Evolutionary conservation across 2,329 filamentous ascomycete genomes (phyloP).

Genomic region (Colletotrichum truncatum): DNA sequence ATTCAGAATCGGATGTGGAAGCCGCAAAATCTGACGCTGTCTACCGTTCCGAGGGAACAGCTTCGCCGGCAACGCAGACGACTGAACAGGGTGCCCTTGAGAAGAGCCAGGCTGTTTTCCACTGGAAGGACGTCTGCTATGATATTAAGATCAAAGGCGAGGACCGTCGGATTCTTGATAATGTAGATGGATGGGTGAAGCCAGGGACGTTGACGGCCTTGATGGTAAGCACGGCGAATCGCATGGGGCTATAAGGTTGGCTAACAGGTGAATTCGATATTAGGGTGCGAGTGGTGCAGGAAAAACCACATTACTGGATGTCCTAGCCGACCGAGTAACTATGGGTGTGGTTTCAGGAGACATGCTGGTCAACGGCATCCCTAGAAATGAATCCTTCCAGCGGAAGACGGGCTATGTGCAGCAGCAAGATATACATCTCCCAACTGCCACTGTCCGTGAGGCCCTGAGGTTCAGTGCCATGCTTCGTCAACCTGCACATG

Average conservation of each 20-base stretch:
- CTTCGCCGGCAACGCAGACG: constrained; percentile 29
- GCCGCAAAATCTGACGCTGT: not conserved
- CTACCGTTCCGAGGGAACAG: constrained; percentile 45
- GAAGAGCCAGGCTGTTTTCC: constrained; percentile 71
- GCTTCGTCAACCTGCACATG: constrained; percentile 70
- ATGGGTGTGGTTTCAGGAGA: constrained; percentile 75
- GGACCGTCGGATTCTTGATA: constrained; percentile 70
- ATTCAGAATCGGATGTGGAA: not conserved
- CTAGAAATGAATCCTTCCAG: constrained; percentile 71
- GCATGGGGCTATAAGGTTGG: not conserved
- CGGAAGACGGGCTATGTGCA: constrained; percentile 75
- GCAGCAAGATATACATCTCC: constrained; percentile 61
- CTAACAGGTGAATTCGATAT: rapidly evolving
- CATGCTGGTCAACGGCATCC: constrained; percentile 74
- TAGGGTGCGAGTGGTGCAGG: constrained; percentile 75
- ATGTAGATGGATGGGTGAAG: constrained; percentile 81
- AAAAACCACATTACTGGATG: constrained; percentile 66
- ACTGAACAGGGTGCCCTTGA: not conserved
- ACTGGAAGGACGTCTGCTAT: constrained; percentile 75
- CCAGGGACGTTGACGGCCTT: constrained; percentile 79
- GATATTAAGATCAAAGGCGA: constrained; percentile 71
- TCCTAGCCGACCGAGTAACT: constrained; percentile 71
- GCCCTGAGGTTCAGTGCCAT: constrained; percentile 73
- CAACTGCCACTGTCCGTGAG: constrained; percentile 60
- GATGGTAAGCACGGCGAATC: constrained; percentile 65